Percentiles rank a stretch among this genome's conserved stretches.
These are phyloP conservation scores for Cornus controversa DNA, from an alignment of 148 eudicot genomes.

Conservation along the genomic window DNA sequence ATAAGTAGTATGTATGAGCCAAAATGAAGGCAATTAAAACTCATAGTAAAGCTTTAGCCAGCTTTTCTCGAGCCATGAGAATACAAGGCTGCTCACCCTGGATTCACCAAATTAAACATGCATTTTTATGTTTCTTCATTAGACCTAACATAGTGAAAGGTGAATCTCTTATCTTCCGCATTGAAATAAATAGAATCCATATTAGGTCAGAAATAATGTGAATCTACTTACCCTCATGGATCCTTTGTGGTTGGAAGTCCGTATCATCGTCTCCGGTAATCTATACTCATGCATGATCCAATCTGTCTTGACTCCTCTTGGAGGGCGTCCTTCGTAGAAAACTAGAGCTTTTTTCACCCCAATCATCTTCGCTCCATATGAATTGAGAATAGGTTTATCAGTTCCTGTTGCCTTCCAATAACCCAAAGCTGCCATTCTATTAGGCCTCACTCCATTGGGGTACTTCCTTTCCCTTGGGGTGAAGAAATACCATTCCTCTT, in stretches of 20 bases:
- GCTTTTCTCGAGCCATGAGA: too few relatives aligned
- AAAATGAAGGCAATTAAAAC: not conserved
- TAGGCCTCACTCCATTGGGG: slow-evolving; percentile 36
- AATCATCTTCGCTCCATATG: slow-evolving; percentile 12
- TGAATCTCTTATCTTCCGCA: not conserved
- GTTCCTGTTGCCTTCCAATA: slow-evolving; percentile 43
- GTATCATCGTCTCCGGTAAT: slow-evolving; percentile 1
- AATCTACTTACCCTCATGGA: slow-evolving; percentile 19
- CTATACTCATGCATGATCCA: slow-evolving; percentile 44
- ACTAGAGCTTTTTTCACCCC: slow-evolving; percentile 34
- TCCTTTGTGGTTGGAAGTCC: slow-evolving; percentile 9
- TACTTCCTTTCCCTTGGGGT: slow-evolving; percentile 38
- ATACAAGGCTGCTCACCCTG: too few relatives aligned
- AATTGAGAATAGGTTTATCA: slow-evolving; percentile 27
- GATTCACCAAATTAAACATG: too few relatives aligned
- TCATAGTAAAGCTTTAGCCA: not conserved
- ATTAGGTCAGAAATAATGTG: not conserved
- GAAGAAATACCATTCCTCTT: slow-evolving; percentile 42
- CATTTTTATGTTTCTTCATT: too few relatives aligned
- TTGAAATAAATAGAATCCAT: too few relatives aligned
- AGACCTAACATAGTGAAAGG: too few relatives aligned
- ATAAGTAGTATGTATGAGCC: not conserved
- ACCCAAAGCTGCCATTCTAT: slow-evolving; percentile 30
- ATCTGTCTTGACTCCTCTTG: slow-evolving; percentile 31
- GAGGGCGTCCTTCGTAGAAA: slow-evolving; percentile 34